Base-by-base conservation (phyloP, 371 early-diverging fungal species). In the Actinomucor elegans region DNA sequence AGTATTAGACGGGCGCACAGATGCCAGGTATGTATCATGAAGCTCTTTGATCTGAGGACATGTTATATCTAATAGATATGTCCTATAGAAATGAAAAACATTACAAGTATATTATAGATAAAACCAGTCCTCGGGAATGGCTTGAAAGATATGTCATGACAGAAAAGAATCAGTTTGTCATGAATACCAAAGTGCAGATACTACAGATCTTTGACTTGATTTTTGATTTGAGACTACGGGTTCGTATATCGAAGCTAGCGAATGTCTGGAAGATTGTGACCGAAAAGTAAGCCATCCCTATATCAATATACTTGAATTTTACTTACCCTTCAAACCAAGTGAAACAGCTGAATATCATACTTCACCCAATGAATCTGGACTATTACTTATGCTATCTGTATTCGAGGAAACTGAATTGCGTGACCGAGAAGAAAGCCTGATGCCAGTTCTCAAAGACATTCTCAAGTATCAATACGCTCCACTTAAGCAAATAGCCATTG, bases 401-500 rank as follows among this genome's bases (percentile, higher is more conserved):
- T 65, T 72, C 41, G 46, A 57, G 8, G 64, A 66, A 41, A 67
- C 76, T 8, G 44, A 61, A 14, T 43, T 67, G 11, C 48, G 67
- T 9, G 58, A 69, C 6, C 66, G 66, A 15, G 73, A 73, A 38
- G 53, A 63, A 27, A 59, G 55, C 12, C 51, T 83, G 27, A 77
- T 67, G 61, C 77, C 78, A 1, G 76, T 83, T 35, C 43, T 78
- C 2, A 67, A 80, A 15, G 80, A 80, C 48, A 71, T 83, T 8
- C 57, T 83, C 5, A 66, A 67, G 28, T 80, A 80, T 45, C 67
- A 80, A 14, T 72, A 73, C 49, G 61, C 73, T 5, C 68, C 64
- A 24, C 52, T 83, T 8, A 75, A 75, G 44, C 64, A 70, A 18
- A 59, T 67, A 32, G 65, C 77, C 0, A 52, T 79, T n/a, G 59